These are phyloP conservation scores for Ampelocalamus luodianensis DNA, from an alignment of 176 grass and related monocot species.

Conservation along the genomic window DNA sequence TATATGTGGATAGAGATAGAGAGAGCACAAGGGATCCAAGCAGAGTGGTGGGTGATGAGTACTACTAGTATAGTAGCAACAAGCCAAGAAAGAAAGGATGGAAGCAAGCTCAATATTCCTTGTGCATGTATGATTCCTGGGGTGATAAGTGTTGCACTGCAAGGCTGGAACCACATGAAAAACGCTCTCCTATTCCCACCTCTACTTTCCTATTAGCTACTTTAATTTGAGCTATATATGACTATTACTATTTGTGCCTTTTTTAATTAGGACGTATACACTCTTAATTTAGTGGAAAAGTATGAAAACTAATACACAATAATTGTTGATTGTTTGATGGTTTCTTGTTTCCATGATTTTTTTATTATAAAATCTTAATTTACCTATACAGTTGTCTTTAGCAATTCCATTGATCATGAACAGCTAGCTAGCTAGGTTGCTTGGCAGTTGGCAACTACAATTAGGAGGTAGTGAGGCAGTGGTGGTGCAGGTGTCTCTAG, in stretches of 20 bases:
- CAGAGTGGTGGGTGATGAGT: slow-evolving; percentile 45
- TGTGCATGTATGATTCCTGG: slow-evolving; percentile 46
- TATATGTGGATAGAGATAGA: neutral
- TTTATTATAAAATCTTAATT: neutral
- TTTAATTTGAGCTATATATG: slow-evolving; percentile 9
- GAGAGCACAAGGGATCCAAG: slow-evolving; percentile 39
- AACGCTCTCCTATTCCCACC: neutral
- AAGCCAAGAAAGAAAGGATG: slow-evolving; percentile 35
- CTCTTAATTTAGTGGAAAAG: neutral
- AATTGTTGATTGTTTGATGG: slow-evolving; percentile 14
- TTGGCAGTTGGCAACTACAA: slow-evolving; percentile 52
- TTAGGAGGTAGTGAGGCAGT: slow-evolving; percentile 47
- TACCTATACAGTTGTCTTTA: neutral
- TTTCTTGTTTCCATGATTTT: neutral
- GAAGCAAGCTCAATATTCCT: slow-evolving; percentile 49
- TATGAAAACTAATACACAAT: neutral
- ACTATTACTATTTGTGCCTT: neutral
- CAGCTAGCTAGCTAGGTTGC: slow-evolving; percentile 36
- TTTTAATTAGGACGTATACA: too few relatives aligned
- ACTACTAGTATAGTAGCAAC: slow-evolving; percentile 3
- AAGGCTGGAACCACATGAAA: slow-evolving; percentile 50
- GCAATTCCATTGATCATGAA: slow-evolving; percentile 7
- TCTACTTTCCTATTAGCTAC: slow-evolving; percentile 1
- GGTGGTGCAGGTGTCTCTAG: slow-evolving; percentile 44
- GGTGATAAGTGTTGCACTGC: slow-evolving; percentile 48